A percentile compares a stretch with the other conserved stretches of the same genome.
phyloP scores from a whole-genome alignment of 805 yeast genomes.

The Candida succiphila region DNA sequence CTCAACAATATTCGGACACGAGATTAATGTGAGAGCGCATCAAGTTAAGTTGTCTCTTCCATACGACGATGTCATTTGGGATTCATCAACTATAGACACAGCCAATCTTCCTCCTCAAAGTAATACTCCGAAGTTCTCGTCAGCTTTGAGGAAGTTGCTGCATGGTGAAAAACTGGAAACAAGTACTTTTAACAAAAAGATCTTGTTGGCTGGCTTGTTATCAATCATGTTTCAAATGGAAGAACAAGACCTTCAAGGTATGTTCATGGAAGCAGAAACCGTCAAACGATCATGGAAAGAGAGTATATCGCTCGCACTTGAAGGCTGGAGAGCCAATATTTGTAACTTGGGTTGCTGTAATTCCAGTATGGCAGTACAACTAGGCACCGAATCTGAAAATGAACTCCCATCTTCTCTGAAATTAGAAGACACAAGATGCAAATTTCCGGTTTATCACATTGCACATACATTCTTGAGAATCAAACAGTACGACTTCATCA shows the following conservation, averaged over 20 bases:
- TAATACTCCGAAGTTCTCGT: constrained; percentile 11
- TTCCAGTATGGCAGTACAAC: neutral
- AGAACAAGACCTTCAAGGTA: constrained; percentile 44
- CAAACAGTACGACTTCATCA: constrained; percentile 64
- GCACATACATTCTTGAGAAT: constrained; percentile 55
- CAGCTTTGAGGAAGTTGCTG: constrained; percentile 23
- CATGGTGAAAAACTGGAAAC: constrained; percentile 29
- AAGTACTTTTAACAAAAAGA: constrained; percentile 45
- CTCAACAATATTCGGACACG: constrained; percentile 60
- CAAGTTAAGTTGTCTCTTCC: constrained; percentile 44
- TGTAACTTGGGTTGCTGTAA: constrained; percentile 12
- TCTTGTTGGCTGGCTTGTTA: constrained; percentile 47
- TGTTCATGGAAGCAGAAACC: constrained; percentile 25
- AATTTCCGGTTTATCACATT: constrained; percentile 56
- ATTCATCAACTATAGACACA: constrained; percentile 1
- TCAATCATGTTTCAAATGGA: constrained; percentile 47
- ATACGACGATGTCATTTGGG: constrained; percentile 43
- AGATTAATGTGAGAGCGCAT: constrained; percentile 34
- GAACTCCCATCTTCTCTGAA: neutral
- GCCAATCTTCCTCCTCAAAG: neutral
- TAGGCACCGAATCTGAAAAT: neutral
- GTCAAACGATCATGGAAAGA: constrained; percentile 48
- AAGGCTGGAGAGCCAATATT: constrained; percentile 45
- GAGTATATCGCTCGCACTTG: constrained; percentile 49
- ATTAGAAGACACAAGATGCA: constrained; percentile 31